Base-by-base conservation (phyloP, 2,329 filamentous ascomycete genomes). In the Nemania sp. region DNA sequence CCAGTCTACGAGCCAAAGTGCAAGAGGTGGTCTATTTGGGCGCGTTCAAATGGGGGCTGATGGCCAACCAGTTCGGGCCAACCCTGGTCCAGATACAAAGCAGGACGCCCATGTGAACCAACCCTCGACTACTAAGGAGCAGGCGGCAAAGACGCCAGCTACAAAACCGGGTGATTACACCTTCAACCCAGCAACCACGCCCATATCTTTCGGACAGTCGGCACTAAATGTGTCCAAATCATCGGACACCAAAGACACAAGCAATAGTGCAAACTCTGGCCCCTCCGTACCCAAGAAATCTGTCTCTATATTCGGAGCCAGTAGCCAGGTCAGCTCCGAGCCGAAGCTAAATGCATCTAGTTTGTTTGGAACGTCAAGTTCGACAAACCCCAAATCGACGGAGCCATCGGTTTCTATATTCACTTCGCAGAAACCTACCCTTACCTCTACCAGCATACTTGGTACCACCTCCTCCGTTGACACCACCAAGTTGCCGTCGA, bases 151-250 rank as follows among this genome's bases (percentile, higher is more conserved):
- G 58, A 72, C 71, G 11, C 69, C 69, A 9, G 65, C 71, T 20
- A 77, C 76, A 61, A 43, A 43, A 20, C 69, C 70, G 32, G 72
- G 71, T 18, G 67, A 73, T 53, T 74, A 68, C 57, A 73, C 72
- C 15, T 74, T 74, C 56, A 69, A 74, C 46, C 62, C 72, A 2
- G 52, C 71, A 5, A 73, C 71, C 13, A 72, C 70, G 3, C 72
- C 71, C 13, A 73, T 74, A 39, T 69, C 64, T 43, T 73, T 74
- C 21, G 63, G 67, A 11, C 39, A 64, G 50, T 46, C 67, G 29
- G 25, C 54, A 52, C 5, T 54, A 13, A 55, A 39, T 17, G 40
- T 39, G 7, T 34, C 62, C 18, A 65, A 62, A 46, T 29, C 62
- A 20, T n/a, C 34, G 7, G 18, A n/a, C 42, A 18, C 54, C 6